Evolutionary conservation across 495 filamentous ascomycete genomes (phyloP).

Genomic region (Peziza echinospora): DNA sequence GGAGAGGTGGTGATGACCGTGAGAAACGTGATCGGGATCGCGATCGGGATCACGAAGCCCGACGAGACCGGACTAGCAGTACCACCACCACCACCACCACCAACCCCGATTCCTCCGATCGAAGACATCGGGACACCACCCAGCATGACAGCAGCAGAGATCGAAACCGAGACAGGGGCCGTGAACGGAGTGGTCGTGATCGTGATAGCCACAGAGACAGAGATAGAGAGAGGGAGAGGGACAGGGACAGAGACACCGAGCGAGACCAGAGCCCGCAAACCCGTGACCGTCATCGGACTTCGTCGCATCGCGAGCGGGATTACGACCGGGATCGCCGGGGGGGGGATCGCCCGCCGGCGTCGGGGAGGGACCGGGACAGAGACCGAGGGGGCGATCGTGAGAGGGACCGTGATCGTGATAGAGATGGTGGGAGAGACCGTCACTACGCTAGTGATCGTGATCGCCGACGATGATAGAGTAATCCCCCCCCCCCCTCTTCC

Average conservation of each 20-base stretch:
- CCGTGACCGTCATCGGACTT: constrained; percentile 20
- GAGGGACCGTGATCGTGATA: constrained; percentile 6
- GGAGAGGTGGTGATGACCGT: constrained; percentile 18
- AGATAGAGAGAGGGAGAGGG: constrained; percentile 21
- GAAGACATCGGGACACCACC: constrained; percentile 16
- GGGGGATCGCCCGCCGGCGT: background rate
- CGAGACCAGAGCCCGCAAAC: constrained; percentile 23
- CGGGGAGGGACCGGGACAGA: constrained; percentile 1
- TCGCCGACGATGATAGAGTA: too few relatives aligned
- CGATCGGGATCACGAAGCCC: too few relatives aligned
- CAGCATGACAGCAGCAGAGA: constrained; percentile 10
- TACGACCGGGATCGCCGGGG: constrained; percentile 12
- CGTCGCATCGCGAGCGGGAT: constrained; percentile 8
- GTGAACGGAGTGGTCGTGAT: constrained; percentile 6
- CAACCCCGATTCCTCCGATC: too few relatives aligned
- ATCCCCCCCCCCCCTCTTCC: too few relatives aligned
- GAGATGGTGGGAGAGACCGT: constrained; percentile 10
- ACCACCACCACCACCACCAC: too few relatives aligned
- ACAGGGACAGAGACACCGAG: constrained; percentile 21
- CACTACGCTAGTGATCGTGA: constrained; percentile 8
- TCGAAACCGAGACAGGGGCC: constrained; percentile 11
- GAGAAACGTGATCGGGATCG: constrained; percentile 25
- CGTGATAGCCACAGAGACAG: constrained; percentile 19
- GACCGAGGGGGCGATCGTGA: constrained; percentile 9
- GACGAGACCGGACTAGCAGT: too few relatives aligned